These are phyloP conservation scores for Coprinopsis cinerea DNA, from an alignment of 768 basidiomycete genomes.

Conservation along the genomic window DNA sequence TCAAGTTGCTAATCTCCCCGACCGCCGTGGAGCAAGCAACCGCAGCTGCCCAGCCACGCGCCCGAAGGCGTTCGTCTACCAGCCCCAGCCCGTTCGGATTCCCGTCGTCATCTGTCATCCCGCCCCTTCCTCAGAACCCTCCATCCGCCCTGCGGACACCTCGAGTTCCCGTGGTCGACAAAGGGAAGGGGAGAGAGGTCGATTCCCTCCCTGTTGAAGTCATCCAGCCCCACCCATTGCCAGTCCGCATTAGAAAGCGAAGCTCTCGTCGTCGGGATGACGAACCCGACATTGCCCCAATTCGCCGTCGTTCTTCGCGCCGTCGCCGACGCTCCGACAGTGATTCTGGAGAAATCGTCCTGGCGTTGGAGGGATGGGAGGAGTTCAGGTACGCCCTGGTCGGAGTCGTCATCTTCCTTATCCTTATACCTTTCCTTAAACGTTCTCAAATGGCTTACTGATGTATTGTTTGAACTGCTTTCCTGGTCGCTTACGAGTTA, in stretches of 20 bases:
- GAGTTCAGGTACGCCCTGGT: neutral
- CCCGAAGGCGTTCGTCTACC: neutral
- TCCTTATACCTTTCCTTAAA: neutral
- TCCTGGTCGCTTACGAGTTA: no score
- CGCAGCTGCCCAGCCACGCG: neutral
- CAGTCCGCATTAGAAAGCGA: neutral
- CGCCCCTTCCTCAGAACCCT: neutral
- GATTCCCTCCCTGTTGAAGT: neutral
- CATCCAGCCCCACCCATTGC: neutral
- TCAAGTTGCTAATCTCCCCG: conserved; percentile 7
- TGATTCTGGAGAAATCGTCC: neutral
- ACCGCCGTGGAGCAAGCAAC: neutral
- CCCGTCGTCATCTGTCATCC: neutral
- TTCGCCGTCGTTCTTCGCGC: neutral
- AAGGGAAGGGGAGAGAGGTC: conserved; percentile 1
- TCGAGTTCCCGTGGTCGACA: neutral
- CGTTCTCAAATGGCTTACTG: no score
- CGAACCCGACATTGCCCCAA: neutral
- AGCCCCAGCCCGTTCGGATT: neutral
- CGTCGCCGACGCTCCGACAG: neutral
- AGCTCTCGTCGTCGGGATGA: neutral
- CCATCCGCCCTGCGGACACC: conserved; percentile 1
- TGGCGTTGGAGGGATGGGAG: conserved; percentile 2
- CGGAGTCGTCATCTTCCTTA: neutral
- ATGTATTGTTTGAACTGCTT: no score